phyloP scores from a whole-genome alignment of 768 basidiomycete species.

The Daedaleopsis sinensis region DNA sequence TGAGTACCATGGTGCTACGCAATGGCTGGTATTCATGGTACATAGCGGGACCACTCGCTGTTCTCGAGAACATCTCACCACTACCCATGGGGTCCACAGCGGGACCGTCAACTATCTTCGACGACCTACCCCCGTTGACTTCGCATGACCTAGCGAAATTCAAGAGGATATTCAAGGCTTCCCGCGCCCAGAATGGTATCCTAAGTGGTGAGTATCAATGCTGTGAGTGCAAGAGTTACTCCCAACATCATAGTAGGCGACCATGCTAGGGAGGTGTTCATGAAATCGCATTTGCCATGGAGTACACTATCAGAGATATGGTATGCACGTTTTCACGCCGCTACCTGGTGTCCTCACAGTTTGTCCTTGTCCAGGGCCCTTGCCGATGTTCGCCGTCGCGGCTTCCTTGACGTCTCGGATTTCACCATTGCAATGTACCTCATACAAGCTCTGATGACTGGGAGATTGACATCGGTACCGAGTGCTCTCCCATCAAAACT shows the following conservation, averaged over 20 bases:
- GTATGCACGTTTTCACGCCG: not conserved
- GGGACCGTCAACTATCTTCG: not conserved
- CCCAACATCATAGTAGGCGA: conserved; percentile 40
- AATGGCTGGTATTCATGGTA: not conserved
- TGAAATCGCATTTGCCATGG: conserved; percentile 54
- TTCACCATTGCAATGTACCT: conserved; percentile 76
- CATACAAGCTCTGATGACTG: conserved; percentile 58
- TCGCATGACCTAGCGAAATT: conserved; percentile 58
- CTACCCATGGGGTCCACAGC: conserved; percentile 1
- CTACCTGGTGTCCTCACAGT: no score
- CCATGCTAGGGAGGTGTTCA: conserved; percentile 63
- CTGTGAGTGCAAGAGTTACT: not conserved
- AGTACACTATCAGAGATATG: conserved; percentile 20
- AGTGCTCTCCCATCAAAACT: conserved; percentile 44
- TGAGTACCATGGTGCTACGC: conserved; percentile 36
- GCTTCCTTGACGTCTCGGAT: conserved; percentile 63
- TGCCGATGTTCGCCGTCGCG: conserved; percentile 60
- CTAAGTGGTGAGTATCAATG: conserved; percentile 46
- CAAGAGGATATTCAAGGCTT: conserved; percentile 51
- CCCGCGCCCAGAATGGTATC: conserved; percentile 54
- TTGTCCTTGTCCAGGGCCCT: conserved; percentile 48
- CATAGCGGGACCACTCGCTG: conserved; percentile 42
- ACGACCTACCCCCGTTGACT: conserved; percentile 47
- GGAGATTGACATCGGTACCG: conserved; percentile 40
- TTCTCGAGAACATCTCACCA: conserved; percentile 37